Evolutionary conservation across 768 basidiomycete species (phyloP).

Genomic region (Galerina marginata): DNA sequence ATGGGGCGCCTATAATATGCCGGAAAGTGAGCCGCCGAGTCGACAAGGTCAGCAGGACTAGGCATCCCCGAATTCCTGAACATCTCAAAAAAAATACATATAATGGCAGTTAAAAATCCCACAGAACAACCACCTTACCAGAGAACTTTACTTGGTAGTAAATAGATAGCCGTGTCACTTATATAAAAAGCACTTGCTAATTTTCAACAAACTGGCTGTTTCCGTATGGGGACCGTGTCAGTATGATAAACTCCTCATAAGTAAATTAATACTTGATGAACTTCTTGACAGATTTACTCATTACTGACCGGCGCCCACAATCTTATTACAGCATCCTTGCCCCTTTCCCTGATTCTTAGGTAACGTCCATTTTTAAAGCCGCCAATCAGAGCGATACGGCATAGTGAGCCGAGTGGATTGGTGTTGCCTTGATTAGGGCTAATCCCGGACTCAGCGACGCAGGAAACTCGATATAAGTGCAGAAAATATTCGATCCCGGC

Average conservation of each 20-base stretch:
- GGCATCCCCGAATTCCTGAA: background rate
- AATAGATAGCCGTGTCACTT: background rate
- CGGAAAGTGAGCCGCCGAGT: conserved; percentile 80
- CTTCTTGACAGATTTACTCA: no score
- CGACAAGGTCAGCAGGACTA: conserved; percentile 56
- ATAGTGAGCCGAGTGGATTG: conserved; percentile 73
- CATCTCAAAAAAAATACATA: no score
- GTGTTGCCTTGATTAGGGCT: conserved; percentile 42
- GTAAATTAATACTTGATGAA: no score
- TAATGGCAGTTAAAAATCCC: no score
- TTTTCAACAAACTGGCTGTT: conserved; percentile 71
- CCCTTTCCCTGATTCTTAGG: conserved; percentile 88
- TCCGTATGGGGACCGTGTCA: no score
- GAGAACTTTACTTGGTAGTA: no score
- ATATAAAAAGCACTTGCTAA: conserved; percentile 81
- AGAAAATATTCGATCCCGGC: no score
- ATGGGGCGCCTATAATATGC: conserved; percentile 82
- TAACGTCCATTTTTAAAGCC: conserved; percentile 82
- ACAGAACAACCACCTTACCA: no score
- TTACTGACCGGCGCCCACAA: background rate
- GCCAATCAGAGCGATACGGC: conserved; percentile 86
- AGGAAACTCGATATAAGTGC: no score
- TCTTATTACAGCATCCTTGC: conserved; percentile 71
- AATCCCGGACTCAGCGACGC: no score
- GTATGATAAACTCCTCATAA: no score